phyloP scores from a whole-genome alignment of 306 rosid species.

The Glycine tomentella region DNA sequence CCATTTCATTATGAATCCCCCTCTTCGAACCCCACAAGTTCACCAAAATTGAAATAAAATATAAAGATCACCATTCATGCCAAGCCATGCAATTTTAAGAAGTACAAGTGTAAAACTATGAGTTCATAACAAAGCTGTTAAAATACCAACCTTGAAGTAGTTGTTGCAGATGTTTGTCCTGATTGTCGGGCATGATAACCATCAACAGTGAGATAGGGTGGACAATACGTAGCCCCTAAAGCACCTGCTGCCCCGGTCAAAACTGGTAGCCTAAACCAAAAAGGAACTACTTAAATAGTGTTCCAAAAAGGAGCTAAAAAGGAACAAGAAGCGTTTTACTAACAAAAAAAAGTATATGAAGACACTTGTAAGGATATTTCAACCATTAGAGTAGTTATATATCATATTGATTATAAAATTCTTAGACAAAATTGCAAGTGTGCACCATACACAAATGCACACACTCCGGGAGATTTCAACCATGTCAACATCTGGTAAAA shows the following conservation, averaged over 20 bases:
- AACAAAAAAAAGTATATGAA: neutral
- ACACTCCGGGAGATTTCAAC: conserved; percentile 5
- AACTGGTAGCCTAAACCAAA: conserved; percentile 80
- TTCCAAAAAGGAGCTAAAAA: conserved; percentile 6
- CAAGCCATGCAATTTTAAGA: conserved; percentile 21
- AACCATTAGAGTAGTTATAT: neutral
- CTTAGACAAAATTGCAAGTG: neutral
- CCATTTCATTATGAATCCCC: neutral
- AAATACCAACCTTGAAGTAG: conserved; percentile 57
- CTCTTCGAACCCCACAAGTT: neutral
- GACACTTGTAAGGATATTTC: neutral
- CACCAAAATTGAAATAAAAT: neutral
- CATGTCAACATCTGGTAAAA: conserved; percentile 23
- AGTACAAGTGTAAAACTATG: neutral
- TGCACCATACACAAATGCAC: neutral
- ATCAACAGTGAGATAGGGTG: conserved; percentile 89
- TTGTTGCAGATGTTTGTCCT: conserved; percentile 74
- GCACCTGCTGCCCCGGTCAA: conserved; percentile 98
- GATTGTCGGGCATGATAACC: conserved; percentile 80
- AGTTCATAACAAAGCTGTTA: conserved; percentile 16
- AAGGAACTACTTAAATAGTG: conserved; percentile 10
- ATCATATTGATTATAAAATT: neutral
- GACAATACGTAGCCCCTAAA: conserved; percentile 77
- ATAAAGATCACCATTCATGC: neutral
- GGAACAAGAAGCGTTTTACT: neutral